Evolutionary conservation across 176 grass and related monocot species (phyloP).

Genomic region (Otatea glauca): DNA sequence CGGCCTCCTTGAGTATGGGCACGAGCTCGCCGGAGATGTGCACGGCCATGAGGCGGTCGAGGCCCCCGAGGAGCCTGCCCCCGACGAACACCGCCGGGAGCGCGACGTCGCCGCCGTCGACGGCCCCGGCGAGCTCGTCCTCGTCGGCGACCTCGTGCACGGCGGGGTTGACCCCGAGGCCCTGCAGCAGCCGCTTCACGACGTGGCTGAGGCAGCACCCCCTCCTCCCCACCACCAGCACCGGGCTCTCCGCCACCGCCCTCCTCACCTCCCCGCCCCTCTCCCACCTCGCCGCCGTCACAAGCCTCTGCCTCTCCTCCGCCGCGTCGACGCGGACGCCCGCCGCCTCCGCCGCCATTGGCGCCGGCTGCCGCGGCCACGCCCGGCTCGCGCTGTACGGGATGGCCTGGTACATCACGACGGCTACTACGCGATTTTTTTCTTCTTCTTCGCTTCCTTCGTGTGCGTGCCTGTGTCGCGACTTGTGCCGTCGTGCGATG

Average conservation of each 20-base stretch:
- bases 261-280: slow-evolving; percentile 32
- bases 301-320: neutral
- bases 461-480: neutral
- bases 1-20: slow-evolving; percentile 88
- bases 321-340: neutral
- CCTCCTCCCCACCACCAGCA: slow-evolving; percentile 67
- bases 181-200: slow-evolving; percentile 78
- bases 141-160: slow-evolving; percentile 81
- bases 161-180: slow-evolving; percentile 83
- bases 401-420: slow-evolving; percentile 77
- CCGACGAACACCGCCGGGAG: slow-evolving; percentile 90
- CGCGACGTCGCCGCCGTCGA: slow-evolving; percentile 17
- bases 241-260: slow-evolving; percentile 75
- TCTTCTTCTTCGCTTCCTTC: neutral
- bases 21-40: slow-evolving; percentile 96
- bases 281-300: neutral
- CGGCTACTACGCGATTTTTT: neutral
- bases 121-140: slow-evolving; percentile 48
- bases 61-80: slow-evolving; percentile 66
- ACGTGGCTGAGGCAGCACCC: slow-evolving; percentile 96
- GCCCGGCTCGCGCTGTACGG: slow-evolving; percentile 63
- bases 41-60: slow-evolving; percentile 90
- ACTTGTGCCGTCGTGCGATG: neutral
- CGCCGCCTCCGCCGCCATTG: neutral
- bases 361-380: slow-evolving; percentile 25